A percentile compares a stretch with the other conserved stretches of the same genome.
Evolutionary conservation across 2,329 filamentous ascomycete species (phyloP).

Genomic region (Emergomyces orientalis): DNA sequence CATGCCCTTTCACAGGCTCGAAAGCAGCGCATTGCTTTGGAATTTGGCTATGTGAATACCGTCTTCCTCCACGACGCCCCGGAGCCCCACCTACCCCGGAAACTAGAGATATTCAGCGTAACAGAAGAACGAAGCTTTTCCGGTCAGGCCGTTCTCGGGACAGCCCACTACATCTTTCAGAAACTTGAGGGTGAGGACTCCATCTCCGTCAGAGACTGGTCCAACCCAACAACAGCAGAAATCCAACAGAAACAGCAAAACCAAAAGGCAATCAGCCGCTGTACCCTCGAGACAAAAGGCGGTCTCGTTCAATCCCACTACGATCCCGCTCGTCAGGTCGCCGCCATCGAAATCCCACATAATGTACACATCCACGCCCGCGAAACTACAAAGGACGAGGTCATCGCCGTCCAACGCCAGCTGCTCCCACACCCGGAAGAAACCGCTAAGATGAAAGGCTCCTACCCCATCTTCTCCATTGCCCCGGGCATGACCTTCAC

Average conservation of each 20-base stretch:
- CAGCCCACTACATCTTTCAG: constrained; percentile 42
- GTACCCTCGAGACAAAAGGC: constrained; percentile 29
- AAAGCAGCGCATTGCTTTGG: constrained; percentile 51
- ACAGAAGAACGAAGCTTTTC: constrained; percentile 51
- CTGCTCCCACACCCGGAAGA: constrained; percentile 19
- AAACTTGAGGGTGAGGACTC: constrained; percentile 12
- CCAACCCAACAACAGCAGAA: constrained; percentile 2
- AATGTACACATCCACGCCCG: constrained; percentile 52
- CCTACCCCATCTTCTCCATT: constrained; percentile 50
- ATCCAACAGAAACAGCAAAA: constrained; percentile 11
- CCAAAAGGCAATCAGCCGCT: constrained; percentile 10
- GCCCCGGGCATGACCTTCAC: constrained; percentile 59
- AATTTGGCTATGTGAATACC: constrained; percentile 58
- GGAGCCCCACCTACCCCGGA: constrained; percentile 27
- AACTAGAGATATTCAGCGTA: constrained; percentile 52
- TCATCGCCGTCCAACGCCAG: constrained; percentile 21
- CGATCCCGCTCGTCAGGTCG: constrained; percentile 34
- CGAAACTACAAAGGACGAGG: constrained; percentile 22
- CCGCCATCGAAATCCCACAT: constrained; percentile 57
- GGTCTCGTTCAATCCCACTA: constrained; percentile 38
- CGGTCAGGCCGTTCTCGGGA: constrained; percentile 54
- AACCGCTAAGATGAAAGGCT: constrained; percentile 22
- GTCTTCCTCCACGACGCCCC: constrained; percentile 50
- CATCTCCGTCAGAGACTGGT: constrained; percentile 4
- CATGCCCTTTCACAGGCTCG: constrained; percentile 41